phyloP scores from a whole-genome alignment of 441 rosid genomes.

The Gossypium lobatum region DNA sequence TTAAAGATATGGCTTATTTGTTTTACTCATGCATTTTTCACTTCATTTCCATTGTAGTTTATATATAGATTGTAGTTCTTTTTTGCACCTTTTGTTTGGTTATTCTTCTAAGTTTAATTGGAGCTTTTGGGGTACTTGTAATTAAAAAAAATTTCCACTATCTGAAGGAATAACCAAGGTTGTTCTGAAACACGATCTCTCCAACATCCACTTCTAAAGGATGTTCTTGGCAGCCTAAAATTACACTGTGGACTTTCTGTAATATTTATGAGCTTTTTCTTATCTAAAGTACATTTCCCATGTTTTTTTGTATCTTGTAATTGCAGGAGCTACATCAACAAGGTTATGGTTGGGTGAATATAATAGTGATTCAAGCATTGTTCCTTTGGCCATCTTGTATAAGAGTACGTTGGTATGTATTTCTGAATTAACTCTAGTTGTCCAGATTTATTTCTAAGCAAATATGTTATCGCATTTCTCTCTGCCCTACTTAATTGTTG shows the following conservation, averaged over 20 bases:
- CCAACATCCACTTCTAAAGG: neutral
- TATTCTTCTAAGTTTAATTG: neutral
- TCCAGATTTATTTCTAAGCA: neutral
- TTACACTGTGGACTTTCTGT: neutral
- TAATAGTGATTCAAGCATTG: constrained; percentile 32
- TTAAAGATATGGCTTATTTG: neutral
- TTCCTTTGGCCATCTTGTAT: constrained; percentile 69
- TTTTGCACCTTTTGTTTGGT: neutral
- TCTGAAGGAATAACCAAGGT: neutral
- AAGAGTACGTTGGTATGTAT: constrained; percentile 47
- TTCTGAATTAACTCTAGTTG: constrained; percentile 3
- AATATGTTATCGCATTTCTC: neutral
- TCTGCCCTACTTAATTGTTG: neutral
- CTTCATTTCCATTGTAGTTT: neutral
- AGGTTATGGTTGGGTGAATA: constrained; percentile 74
- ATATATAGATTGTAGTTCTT: neutral
- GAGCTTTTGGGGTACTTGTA: neutral
- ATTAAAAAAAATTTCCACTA: neutral
- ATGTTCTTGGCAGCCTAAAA: neutral
- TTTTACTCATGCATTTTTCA: neutral
- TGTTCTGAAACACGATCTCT: neutral
- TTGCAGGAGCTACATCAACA: constrained; percentile 49
- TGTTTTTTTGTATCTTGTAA: constrained; percentile 15
- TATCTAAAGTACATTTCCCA: neutral
- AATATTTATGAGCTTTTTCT: constrained; percentile 3